Evolutionary conservation across 2,329 filamentous ascomycete species (phyloP).

Genomic region (Cercospora sp.): DNA sequence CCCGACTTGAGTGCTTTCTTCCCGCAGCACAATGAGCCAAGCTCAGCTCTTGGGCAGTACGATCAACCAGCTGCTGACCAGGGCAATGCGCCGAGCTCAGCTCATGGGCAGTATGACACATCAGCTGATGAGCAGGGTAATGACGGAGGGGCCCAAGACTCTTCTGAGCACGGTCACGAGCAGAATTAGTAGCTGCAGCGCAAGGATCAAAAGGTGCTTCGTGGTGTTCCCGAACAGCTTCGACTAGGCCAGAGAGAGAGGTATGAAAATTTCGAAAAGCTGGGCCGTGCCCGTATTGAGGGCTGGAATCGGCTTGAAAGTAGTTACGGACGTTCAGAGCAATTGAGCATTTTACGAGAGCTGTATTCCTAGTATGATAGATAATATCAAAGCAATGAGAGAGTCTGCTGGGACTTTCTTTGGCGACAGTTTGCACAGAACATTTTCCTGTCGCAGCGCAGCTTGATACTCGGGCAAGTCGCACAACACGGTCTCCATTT

Average conservation of each 20-base stretch:
- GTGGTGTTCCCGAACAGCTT: not conserved
- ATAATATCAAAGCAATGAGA: not conserved
- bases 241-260: not conserved
- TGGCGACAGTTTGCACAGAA: too few relatives aligned
- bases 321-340: not conserved
- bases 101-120: too few relatives aligned
- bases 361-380: not conserved
- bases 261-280: not conserved
- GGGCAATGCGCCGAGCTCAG: too few relatives aligned
- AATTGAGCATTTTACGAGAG: not conserved
- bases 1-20: not conserved
- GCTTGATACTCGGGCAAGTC: too few relatives aligned
- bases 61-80: too few relatives aligned
- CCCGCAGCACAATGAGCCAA: not conserved
- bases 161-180: not conserved
- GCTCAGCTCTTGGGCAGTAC: too few relatives aligned
- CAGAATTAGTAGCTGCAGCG: not conserved
- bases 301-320: not conserved
- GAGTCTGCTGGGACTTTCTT: not conserved
- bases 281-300: too few relatives aligned
- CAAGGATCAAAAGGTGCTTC: not conserved
- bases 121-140: too few relatives aligned
- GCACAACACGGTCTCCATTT: too few relatives aligned
- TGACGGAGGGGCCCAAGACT: not conserved
- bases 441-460: too few relatives aligned